Percentiles rank a stretch among this genome's conserved stretches.
These are phyloP conservation scores for Botrytis deweyae DNA, from an alignment of 2,329 filamentous ascomycete genomes.

Conservation along the genomic window DNA sequence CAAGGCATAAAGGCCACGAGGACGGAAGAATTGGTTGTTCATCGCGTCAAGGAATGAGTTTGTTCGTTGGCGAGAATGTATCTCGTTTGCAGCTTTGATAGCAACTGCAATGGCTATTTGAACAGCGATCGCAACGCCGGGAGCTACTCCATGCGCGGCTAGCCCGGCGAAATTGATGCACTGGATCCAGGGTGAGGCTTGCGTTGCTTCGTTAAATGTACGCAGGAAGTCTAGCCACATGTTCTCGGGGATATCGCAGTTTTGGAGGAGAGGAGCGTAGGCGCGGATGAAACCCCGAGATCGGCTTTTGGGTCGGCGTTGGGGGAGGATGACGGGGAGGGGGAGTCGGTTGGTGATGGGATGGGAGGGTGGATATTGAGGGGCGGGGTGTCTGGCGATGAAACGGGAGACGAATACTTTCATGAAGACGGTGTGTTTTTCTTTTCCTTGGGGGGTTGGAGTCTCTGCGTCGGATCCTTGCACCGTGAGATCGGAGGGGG, in stretches of 20 bases:
- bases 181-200: not conserved
- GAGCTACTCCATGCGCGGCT: not conserved
- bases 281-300: not conserved
- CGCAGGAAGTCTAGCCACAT: not conserved
- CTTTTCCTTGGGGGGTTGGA: not conserved
- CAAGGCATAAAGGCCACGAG: conserved; percentile 53
- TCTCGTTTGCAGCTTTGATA: conserved; percentile 44
- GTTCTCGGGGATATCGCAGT: not conserved
- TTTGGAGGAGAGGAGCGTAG: not conserved
- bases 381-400: not conserved
- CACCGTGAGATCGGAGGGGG: not conserved
- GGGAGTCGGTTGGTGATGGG: not conserved
- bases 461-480: not conserved
- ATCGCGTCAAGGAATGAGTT: conserved; percentile 56
- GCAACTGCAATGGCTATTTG: conserved; percentile 46
- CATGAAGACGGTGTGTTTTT: not conserved
- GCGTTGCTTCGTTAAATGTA: not conserved
- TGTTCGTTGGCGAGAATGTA: conserved; percentile 29
- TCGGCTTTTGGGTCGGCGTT: not conserved
- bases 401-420: not conserved
- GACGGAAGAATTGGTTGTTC: conserved; percentile 57
- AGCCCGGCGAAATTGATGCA: not conserved
- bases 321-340: not conserved
- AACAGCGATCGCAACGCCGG: not conserved
- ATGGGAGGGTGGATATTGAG: not conserved